A percentile compares a stretch with the other conserved stretches of the same genome.
phyloP scores from a whole-genome alignment of 2,329 filamentous ascomycete genomes.

The Sclerotinia subarctica region DNA sequence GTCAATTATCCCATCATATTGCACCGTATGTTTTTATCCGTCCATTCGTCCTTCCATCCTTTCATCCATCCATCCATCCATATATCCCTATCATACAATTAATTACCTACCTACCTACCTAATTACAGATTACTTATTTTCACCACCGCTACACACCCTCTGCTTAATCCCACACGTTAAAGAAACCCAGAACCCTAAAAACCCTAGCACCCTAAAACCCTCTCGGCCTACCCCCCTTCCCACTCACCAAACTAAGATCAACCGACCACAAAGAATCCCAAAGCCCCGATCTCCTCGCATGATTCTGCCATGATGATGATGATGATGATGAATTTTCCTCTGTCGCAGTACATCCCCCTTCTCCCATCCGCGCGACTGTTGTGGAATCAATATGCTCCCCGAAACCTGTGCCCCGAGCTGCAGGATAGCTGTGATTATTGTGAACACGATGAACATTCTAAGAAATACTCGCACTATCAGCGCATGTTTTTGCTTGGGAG shows the following conservation, averaged over 20 bases:
- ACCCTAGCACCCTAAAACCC: neutral
- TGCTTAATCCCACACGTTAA: no score
- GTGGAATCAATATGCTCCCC: neutral
- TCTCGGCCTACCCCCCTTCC: conserved; percentile 22
- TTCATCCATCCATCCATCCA: no score
- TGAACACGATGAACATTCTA: conserved; percentile 24
- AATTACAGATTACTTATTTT: no score
- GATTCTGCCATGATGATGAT: conserved; percentile 31
- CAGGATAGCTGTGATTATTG: neutral
- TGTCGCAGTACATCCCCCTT: neutral
- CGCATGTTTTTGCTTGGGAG: conserved; percentile 15
- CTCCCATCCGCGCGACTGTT: no score
- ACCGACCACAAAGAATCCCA: conserved; percentile 63
- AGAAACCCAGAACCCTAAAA: no score
- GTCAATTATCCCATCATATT: no score
- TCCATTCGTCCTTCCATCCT: no score
- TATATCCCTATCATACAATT: no score
- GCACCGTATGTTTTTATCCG: no score
- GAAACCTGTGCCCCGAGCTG: neutral
- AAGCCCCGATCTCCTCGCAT: conserved; percentile 48
- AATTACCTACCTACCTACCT: no score
- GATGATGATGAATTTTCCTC: conserved; percentile 27
- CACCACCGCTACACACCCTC: no score
- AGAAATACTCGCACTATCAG: conserved; percentile 29
- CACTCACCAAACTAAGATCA: conserved; percentile 54